A percentile compares a stretch with the other conserved stretches of the same genome.
Evolutionary conservation across 257 asterid species (phyloP).

Genomic region (Anisodus acutangulus): DNA sequence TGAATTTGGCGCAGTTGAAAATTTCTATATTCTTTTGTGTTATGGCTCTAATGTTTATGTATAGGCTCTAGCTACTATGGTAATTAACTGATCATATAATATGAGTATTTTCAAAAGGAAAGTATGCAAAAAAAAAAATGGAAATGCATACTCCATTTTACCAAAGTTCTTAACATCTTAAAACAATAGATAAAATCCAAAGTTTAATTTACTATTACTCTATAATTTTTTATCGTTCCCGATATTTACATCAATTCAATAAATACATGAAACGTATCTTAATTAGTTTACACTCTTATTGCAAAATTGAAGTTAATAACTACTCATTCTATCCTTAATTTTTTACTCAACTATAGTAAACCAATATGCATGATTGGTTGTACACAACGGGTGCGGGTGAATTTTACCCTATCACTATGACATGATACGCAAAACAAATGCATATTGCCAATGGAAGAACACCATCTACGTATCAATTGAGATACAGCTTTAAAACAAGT

Average conservation of each 20-base stretch:
- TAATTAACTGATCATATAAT: neutral
- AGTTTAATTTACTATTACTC: neutral
- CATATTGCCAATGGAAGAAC: neutral
- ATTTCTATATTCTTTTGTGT: neutral
- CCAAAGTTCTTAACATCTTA: neutral
- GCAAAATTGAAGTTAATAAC: too few relatives aligned
- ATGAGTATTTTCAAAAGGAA: neutral
- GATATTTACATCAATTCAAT: too few relatives aligned
- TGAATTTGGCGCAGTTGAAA: neutral
- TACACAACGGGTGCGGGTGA: too few relatives aligned
- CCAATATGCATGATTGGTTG: too few relatives aligned
- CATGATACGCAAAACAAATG: neutral
- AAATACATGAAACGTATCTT: too few relatives aligned
- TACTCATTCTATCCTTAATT: neutral
- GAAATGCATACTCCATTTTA: neutral
- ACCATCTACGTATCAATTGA: neutral
- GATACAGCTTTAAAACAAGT: neutral
- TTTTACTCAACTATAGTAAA: constrained; percentile 29
- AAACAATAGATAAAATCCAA: too few relatives aligned
- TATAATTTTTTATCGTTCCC: too few relatives aligned
- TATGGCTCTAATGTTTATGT: neutral
- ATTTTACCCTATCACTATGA: constrained; percentile 7
- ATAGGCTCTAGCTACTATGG: neutral
- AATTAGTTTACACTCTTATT: neutral
- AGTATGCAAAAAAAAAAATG: neutral